phyloP scores from a whole-genome alignment of 2,329 filamentous ascomycete species.

The Botryotinia convoluta region DNA sequence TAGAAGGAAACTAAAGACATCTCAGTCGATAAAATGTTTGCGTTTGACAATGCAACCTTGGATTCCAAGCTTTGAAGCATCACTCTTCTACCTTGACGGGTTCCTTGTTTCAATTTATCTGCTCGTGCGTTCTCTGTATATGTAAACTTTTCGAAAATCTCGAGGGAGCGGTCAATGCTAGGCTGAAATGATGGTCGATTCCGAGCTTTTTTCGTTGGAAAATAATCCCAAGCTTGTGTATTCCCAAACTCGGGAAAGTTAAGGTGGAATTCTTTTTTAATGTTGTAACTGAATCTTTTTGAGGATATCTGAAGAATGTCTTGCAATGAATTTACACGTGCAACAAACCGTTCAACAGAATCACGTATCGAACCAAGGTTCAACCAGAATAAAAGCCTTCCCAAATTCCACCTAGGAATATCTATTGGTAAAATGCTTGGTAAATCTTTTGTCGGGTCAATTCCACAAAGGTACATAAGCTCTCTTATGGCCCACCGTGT shows the following conservation, averaged over 20 bases:
- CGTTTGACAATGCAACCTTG: neutral
- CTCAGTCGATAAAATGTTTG: neutral
- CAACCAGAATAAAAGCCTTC: conserved; percentile 27
- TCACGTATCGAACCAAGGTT: conserved; percentile 25
- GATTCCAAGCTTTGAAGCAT: conserved; percentile 14
- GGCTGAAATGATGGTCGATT: neutral
- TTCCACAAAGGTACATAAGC: conserved; percentile 32
- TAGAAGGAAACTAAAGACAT: conserved; percentile 7
- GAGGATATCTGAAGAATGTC: neutral
- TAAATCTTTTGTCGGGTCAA: conserved; percentile 23
- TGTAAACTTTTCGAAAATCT: conserved; percentile 7
- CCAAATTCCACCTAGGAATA: conserved; percentile 23
- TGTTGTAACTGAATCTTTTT: neutral
- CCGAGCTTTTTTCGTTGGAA: neutral
- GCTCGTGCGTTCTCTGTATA: conserved; percentile 9
- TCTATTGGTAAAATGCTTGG: conserved; percentile 18
- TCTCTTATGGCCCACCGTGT: conserved; percentile 27
- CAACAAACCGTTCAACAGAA: conserved; percentile 18
- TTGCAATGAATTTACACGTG: neutral
- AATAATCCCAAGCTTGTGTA: conserved; percentile 1
- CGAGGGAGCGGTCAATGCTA: neutral
- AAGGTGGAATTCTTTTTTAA: neutral
- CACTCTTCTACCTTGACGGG: conserved; percentile 9
- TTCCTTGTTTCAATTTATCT: neutral
- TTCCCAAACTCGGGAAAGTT: neutral